A percentile compares a stretch with the other conserved stretches of the same genome.
These are phyloP conservation scores for Sarocladium brachiariae DNA, from an alignment of 2,329 filamentous ascomycete genomes.

Conservation along the genomic window DNA sequence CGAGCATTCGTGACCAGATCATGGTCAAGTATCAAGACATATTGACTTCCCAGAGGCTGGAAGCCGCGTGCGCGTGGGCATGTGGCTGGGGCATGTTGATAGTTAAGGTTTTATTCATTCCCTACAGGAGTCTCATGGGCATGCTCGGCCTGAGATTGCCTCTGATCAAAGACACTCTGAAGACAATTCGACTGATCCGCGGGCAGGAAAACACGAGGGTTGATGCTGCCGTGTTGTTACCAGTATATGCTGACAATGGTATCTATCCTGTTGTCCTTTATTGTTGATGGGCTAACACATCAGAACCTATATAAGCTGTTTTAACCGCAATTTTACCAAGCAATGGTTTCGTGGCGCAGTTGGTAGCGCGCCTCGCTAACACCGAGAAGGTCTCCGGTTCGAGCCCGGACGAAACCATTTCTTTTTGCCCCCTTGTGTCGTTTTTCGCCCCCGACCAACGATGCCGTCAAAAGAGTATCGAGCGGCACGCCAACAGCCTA, in stretches of 20 bases:
- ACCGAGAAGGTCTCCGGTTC: slow-evolving; percentile 11
- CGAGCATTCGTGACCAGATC: neutral
- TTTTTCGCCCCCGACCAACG: neutral
- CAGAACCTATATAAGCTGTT: too few relatives aligned
- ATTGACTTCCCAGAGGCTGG: neutral
- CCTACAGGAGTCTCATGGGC: neutral
- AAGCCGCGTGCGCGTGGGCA: neutral
- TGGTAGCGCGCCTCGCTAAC: slow-evolving; percentile 10
- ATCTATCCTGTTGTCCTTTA: neutral
- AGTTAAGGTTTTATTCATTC: slow-evolving; percentile 1
- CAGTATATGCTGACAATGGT: neutral
- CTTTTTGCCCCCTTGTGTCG: neutral
- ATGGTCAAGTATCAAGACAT: slow-evolving; percentile 2
- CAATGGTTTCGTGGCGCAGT: slow-evolving; percentile 10
- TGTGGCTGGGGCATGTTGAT: neutral
- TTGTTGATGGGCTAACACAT: too few relatives aligned
- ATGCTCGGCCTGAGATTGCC: neutral
- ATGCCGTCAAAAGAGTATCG: too few relatives aligned
- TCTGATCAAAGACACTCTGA: too few relatives aligned
- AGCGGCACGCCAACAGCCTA: neutral
- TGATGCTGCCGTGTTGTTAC: too few relatives aligned
- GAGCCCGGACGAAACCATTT: slow-evolving; percentile 10
- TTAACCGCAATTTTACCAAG: neutral
- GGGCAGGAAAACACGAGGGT: too few relatives aligned
- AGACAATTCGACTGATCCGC: too few relatives aligned